Percentiles rank a stretch among this genome's conserved stretches.
Evolutionary conservation across 139 green algal species (phyloP).

Genomic region (Axilococcus clingmanii): DNA sequence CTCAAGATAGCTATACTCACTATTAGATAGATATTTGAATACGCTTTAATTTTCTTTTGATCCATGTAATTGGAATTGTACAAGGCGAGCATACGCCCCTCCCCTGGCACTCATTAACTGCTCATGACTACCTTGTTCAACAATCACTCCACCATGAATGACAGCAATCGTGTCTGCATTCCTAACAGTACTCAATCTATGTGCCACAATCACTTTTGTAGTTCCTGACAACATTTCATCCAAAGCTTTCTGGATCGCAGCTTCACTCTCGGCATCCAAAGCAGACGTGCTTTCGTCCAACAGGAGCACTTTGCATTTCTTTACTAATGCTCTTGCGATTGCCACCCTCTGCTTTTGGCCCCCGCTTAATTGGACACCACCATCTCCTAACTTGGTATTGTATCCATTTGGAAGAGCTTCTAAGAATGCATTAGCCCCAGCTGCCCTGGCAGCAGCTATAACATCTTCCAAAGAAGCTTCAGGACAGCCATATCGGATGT

Average conservation of each 20-base stretch:
- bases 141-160: constrained; percentile 44
- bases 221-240: constrained; percentile 48
- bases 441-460: constrained; percentile 38
- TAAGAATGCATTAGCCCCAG: constrained; percentile 60
- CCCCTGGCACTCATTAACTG: constrained; percentile 15
- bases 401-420: constrained; percentile 50
- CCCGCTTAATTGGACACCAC: constrained; percentile 38
- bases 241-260: constrained; percentile 44
- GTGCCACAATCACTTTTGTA: constrained; percentile 85
- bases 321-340: constrained; percentile 59
- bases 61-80: neutral
- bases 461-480: constrained; percentile 39
- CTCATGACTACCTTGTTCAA: constrained; percentile 55
- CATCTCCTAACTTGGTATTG: constrained; percentile 45
- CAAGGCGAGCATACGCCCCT: constrained; percentile 38
- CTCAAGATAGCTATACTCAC: neutral
- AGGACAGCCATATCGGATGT: constrained; percentile 65
- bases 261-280: constrained; percentile 41
- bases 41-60: neutral
- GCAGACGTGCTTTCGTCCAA: constrained; percentile 57
- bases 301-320: constrained; percentile 43
- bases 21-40: neutral
- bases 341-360: constrained; percentile 79
- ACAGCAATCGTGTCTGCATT: constrained; percentile 76
- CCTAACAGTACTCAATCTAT: constrained; percentile 72